phyloP scores from a whole-genome alignment of 805 yeast species.

The Starmerella gropengiesseri region DNA sequence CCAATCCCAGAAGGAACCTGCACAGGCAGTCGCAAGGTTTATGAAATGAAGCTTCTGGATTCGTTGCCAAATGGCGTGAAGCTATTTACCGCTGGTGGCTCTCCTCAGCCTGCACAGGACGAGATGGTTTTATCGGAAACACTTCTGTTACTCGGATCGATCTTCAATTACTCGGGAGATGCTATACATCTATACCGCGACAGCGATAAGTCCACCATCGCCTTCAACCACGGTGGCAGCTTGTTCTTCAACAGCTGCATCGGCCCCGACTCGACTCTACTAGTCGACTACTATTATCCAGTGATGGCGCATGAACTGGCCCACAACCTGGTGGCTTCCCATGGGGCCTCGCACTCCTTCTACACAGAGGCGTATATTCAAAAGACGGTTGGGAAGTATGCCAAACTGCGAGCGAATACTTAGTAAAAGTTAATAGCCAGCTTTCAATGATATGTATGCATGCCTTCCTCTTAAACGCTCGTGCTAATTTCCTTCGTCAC shows the following conservation, averaged over 20 bases:
- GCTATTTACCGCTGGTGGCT: neutral
- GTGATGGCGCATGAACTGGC: conserved; percentile 35
- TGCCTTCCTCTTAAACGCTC: too few relatives aligned
- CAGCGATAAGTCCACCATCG: conserved; percentile 25
- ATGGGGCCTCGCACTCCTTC: conserved; percentile 31
- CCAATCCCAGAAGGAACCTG: conserved; percentile 5
- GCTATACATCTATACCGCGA: conserved; percentile 15
- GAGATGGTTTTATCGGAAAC: conserved; percentile 10
- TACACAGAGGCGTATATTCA: conserved; percentile 30
- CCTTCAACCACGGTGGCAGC: conserved; percentile 32
- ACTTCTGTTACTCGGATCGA: conserved; percentile 3
- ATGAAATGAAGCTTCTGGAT: neutral
- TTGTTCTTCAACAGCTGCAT: conserved; percentile 31
- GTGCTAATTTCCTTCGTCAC: too few relatives aligned
- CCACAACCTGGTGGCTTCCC: conserved; percentile 30
- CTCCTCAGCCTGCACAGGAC: conserved; percentile 5
- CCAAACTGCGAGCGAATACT: neutral
- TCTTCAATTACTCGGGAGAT: conserved; percentile 5
- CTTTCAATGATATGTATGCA: neutral
- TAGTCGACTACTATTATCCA: conserved; percentile 32
- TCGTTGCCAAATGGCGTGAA: conserved; percentile 3
- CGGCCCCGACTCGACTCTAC: conserved; percentile 1
- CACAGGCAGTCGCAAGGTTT: neutral
- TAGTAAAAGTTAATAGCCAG: neutral
- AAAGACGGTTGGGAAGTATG: conserved; percentile 19